Percentiles rank a stretch among this genome's conserved stretches.
phyloP scores from a whole-genome alignment of 805 yeast genomes.

The Myxozyma vanderwaltii region DNA sequence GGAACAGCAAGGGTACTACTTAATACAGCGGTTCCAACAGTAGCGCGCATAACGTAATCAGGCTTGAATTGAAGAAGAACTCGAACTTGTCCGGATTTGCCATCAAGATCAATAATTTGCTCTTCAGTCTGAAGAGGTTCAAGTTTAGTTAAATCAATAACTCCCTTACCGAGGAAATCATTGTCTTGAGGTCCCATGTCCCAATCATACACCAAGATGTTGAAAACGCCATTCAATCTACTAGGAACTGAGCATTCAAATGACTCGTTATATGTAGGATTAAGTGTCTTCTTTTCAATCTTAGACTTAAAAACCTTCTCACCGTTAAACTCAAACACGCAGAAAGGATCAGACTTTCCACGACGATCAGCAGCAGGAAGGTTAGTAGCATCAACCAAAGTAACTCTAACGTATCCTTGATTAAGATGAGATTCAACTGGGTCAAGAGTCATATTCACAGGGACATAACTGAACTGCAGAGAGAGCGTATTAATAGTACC shows the following conservation, averaged over 20 bases:
- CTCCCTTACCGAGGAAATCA: conserved; percentile 73
- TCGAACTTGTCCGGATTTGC: conserved; percentile 61
- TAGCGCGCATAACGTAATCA: conserved; percentile 52
- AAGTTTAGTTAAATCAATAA: conserved; percentile 58
- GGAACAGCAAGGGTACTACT: conserved; percentile 38
- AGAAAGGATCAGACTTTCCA: conserved; percentile 93
- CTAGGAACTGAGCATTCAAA: conserved; percentile 59
- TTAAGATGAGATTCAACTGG: conserved; percentile 73
- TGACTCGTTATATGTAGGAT: conserved; percentile 86
- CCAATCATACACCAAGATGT: conserved; percentile 77
- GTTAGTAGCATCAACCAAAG: conserved; percentile 62
- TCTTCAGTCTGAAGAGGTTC: conserved; percentile 59
- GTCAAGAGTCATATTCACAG: conserved; percentile 65
- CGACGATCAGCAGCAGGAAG: conserved; percentile 79
- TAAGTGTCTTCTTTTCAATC: conserved; percentile 79
- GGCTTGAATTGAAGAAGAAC: conserved; percentile 69
- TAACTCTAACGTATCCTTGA: conserved; percentile 68
- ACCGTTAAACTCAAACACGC: conserved; percentile 67
- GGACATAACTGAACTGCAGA: conserved; percentile 72
- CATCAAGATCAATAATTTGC: conserved; percentile 55
- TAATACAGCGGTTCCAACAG: conserved; percentile 25
- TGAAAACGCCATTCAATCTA: conserved; percentile 61
- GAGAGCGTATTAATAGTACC: conserved; percentile 41
- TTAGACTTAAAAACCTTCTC: conserved; percentile 69
- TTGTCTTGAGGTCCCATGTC: conserved; percentile 87